Conservation (phyloP, 1,284 basidiomycete species). For the Moniliophthora roreri region DNA sequence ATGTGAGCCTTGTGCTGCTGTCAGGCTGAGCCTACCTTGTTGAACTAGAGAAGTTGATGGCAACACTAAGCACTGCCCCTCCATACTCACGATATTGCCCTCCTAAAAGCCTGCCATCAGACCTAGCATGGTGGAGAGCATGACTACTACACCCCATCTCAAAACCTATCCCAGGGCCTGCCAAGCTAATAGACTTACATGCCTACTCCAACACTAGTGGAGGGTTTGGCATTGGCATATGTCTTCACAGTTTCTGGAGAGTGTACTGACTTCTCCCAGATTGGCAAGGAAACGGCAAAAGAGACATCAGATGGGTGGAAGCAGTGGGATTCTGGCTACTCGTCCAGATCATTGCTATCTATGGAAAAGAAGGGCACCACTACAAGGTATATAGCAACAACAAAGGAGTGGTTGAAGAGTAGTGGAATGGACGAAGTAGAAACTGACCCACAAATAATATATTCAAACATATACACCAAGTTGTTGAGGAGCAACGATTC, state of each 20-base stretch:
- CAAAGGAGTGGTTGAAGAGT: constrained; percentile 36
- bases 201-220: constrained; percentile 47
- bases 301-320: constrained; percentile 36
- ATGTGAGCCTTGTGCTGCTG: constrained; percentile 27
- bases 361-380: constrained; percentile 7
- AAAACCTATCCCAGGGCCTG: constrained; percentile 27
- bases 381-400: constrained; percentile 36
- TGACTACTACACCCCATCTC: constrained; percentile 17
- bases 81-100: constrained; percentile 23
- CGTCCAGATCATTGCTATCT: constrained; percentile 18
- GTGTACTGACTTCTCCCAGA: constrained; percentile 34
- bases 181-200: constrained; percentile 21
- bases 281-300: constrained; percentile 24
- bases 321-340: constrained; percentile 38
- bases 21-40: constrained; percentile 31
- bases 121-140: constrained; percentile 39
- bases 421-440: constrained; percentile 32
- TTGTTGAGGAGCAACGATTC: background rate
- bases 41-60: constrained; percentile 27
- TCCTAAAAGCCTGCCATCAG: constrained; percentile 9
- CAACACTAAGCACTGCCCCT: constrained; percentile 20
- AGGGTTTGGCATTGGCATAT: constrained; percentile 35
- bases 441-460: constrained; percentile 25
- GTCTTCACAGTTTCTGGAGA: constrained; percentile 31
- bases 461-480: constrained; percentile 24